Evolutionary conservation across 495 filamentous ascomycete species (phyloP).

Genomic region (Annulohypoxylon moriforme): DNA sequence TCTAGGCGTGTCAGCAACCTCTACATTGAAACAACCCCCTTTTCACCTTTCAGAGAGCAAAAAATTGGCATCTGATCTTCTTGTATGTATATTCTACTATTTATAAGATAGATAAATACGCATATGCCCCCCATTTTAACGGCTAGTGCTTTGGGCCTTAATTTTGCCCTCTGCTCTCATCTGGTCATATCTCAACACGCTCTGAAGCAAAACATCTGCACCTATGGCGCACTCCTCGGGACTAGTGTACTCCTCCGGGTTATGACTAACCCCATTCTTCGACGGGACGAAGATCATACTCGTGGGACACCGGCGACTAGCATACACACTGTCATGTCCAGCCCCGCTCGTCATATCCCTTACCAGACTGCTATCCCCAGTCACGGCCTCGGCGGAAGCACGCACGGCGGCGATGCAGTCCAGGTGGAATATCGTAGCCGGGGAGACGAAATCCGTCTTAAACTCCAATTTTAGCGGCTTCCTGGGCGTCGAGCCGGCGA

Average conservation of each 20-base stretch:
- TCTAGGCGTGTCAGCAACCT: not conserved
- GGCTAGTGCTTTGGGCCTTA: too few relatives aligned
- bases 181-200: conserved; percentile 52
- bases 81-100: not conserved
- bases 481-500: conserved; percentile 28
- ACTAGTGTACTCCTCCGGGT: conserved; percentile 61
- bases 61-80: not conserved
- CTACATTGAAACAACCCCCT: not conserved
- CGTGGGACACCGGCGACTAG: conserved; percentile 55
- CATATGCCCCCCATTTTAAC: not conserved
- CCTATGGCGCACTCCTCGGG: conserved; percentile 56
- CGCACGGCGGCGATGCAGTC: conserved; percentile 76
- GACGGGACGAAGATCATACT: conserved; percentile 65
- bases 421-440: conserved; percentile 74
- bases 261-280: conserved; percentile 60
- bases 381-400: conserved; percentile 67
- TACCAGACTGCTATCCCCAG: conserved; percentile 46
- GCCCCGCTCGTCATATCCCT: conserved; percentile 66
- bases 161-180: conserved; percentile 32
- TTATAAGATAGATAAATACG: not conserved
- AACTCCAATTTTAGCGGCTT: conserved; percentile 47
- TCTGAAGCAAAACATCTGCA: conserved; percentile 53
- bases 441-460: conserved; percentile 55
- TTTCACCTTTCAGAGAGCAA: not conserved
- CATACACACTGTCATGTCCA: conserved; percentile 68